A percentile compares a stretch with the other conserved stretches of the same genome.
These are phyloP conservation scores for Phaeophleospora eucalypticola DNA, from an alignment of 2,329 filamentous ascomycete genomes.

Conservation along the genomic window DNA sequence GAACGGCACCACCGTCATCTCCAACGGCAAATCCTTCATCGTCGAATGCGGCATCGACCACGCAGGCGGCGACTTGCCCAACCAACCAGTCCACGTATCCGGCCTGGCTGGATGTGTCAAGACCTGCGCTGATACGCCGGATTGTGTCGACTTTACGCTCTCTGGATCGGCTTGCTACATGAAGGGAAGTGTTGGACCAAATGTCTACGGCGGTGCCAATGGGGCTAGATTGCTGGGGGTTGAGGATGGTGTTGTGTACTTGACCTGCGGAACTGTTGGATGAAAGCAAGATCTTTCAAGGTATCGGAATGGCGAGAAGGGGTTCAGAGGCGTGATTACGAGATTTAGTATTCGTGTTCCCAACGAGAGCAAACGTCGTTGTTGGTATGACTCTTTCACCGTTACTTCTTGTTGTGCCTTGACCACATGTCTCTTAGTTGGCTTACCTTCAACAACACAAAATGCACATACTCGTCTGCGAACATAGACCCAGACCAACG, in stretches of 20 bases:
- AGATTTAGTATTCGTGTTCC: too few species aligned
- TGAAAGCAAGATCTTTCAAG: too few species aligned
- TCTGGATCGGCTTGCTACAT: conserved; percentile 18
- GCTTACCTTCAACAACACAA: too few species aligned
- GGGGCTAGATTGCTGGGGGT: neutral
- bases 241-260: neutral
- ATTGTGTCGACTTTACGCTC: conserved; percentile 25
- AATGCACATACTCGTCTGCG: too few species aligned
- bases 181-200: neutral
- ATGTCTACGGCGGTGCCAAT: neutral
- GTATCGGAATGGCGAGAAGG: too few species aligned
- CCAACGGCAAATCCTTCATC: conserved; percentile 12
- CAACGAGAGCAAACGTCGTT: too few species aligned
- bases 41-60: conserved; percentile 32
- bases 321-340: too few species aligned
- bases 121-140: conserved; percentile 16
- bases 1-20: neutral
- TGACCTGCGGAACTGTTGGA: neutral
- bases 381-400: too few species aligned
- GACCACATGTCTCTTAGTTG: too few species aligned
- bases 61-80: conserved; percentile 25
- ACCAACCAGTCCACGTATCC: conserved; percentile 7
- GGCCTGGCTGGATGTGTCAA: conserved; percentile 22
- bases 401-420: too few species aligned
- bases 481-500: too few species aligned